Conservation (phyloP, 139 green algal species). For the Dunaliella primolecta region DNA sequence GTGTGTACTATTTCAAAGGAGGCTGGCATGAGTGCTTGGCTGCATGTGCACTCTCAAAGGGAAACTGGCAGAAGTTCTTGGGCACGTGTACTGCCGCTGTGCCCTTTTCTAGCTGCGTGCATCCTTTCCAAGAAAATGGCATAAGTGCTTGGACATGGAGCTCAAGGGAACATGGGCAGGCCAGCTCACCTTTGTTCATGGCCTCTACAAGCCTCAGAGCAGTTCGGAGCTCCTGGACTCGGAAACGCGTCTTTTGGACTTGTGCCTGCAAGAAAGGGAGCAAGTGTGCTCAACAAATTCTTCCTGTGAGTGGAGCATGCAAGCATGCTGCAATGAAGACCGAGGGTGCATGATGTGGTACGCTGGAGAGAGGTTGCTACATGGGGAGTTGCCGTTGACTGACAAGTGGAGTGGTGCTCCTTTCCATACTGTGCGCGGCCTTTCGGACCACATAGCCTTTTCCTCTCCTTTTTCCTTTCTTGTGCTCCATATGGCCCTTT, state of each 20-base stretch:
- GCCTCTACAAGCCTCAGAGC: neutral
- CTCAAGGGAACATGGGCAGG: too few relatives aligned
- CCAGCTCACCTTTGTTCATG: neutral
- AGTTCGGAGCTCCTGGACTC: neutral
- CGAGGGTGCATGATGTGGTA: too few relatives aligned
- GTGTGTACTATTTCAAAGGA: too few relatives aligned
- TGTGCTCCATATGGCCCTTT: too few relatives aligned
- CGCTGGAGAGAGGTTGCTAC: too few relatives aligned
- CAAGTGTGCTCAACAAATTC: neutral
- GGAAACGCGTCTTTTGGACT: neutral
- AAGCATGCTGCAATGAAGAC: too few relatives aligned
- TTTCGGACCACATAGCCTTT: too few relatives aligned
- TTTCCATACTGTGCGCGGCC: neutral
- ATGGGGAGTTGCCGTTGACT: too few relatives aligned
- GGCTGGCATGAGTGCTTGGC: neutral
- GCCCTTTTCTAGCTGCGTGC: neutral
- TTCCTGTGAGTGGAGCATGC: neutral
- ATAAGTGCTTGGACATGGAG: neutral
- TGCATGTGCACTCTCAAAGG: neutral
- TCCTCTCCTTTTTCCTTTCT: too few relatives aligned
- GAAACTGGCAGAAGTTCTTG: neutral
- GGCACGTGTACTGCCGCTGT: neutral
- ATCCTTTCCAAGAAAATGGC: neutral
- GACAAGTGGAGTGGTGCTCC: too few relatives aligned
- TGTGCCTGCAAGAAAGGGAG: neutral